phyloP scores from a whole-genome alignment of 2,329 filamentous ascomycete species.

The Phyllosticta capitalensis region DNA sequence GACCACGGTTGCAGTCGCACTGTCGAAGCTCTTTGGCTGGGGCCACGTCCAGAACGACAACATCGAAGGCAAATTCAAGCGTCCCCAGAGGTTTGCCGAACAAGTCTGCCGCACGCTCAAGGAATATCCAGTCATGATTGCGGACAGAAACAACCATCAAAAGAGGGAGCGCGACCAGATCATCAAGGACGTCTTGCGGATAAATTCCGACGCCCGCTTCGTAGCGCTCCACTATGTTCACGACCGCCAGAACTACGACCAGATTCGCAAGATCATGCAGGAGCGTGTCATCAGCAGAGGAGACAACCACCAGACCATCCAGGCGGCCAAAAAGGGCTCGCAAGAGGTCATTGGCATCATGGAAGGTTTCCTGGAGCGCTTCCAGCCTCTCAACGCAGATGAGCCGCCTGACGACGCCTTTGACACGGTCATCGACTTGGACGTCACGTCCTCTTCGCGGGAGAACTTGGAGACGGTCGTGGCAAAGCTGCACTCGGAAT shows the following conservation, averaged over 20 bases:
- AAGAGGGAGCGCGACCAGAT: conserved; percentile 81
- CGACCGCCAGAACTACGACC: conserved; percentile 54
- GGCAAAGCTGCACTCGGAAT: conserved; percentile 59
- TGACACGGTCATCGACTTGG: conserved; percentile 74
- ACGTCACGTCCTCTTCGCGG: conserved; percentile 67
- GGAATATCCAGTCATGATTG: conserved; percentile 64
- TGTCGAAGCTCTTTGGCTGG: conserved; percentile 79
- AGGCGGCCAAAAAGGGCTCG: conserved; percentile 62
- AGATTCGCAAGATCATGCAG: conserved; percentile 65
- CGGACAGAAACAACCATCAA: conserved; percentile 91
- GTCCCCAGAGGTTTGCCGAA: conserved; percentile 68
- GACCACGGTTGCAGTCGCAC: conserved; percentile 77
- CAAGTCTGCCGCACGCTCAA: conserved; percentile 57
- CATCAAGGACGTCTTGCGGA: conserved; percentile 62
- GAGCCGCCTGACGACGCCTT: conserved; percentile 70
- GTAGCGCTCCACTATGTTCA: conserved; percentile 88
- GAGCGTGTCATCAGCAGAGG: conserved; percentile 74
- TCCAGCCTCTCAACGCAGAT: conserved; percentile 64
- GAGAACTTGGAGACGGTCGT: conserved; percentile 78
- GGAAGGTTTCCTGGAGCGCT: conserved; percentile 84
- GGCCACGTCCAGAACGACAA: conserved; percentile 96
- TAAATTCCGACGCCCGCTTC: conserved; percentile 55
- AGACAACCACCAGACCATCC: conserved; percentile 97
- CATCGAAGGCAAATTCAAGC: conserved; percentile 64
- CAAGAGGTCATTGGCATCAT: conserved; percentile 80